Conservation (phyloP, 306 rosid species). For the Arachis hypogaea region DNA sequence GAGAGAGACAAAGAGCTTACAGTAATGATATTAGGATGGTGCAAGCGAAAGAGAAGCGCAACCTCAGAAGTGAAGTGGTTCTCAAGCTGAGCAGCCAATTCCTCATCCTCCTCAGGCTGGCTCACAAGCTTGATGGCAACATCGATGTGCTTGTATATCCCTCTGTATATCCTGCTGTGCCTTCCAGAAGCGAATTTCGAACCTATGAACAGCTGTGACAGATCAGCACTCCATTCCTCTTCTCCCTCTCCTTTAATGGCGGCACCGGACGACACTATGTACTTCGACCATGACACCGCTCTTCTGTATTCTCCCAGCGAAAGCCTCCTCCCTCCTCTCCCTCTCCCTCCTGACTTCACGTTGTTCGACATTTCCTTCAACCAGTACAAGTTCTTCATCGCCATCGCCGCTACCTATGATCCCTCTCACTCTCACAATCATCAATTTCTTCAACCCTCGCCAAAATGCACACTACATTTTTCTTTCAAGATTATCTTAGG, state of each 20-base stretch:
- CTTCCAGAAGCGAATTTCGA: conserved; percentile 89
- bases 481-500: no score
- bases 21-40: conserved; percentile 89
- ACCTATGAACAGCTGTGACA: conserved; percentile 87
- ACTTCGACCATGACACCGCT: conserved; percentile 98
- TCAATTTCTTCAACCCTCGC: conserved; percentile 31
- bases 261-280: conserved; percentile 85
- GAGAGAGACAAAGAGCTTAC: conserved; percentile 51
- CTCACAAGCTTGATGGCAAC: conserved; percentile 95
- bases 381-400: conserved; percentile 70
- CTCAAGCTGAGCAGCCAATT: conserved; percentile 74
- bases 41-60: conserved; percentile 75
- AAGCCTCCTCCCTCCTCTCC: conserved; percentile 49
- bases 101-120: conserved; percentile 89
- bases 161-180: conserved; percentile 94
- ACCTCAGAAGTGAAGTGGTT: conserved; percentile 88
- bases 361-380: conserved; percentile 65
- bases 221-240: conserved; percentile 93
- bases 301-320: conserved; percentile 86
- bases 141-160: conserved; percentile 80
- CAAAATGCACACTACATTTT: no score
- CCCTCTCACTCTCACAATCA: conserved; percentile 27
- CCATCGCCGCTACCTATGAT: no score
- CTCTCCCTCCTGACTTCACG: conserved; percentile 42
- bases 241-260: conserved; percentile 85